These are phyloP conservation scores for Xerocomellus intermedius DNA, from an alignment of 768 basidiomycete species.

Conservation along the genomic window DNA sequence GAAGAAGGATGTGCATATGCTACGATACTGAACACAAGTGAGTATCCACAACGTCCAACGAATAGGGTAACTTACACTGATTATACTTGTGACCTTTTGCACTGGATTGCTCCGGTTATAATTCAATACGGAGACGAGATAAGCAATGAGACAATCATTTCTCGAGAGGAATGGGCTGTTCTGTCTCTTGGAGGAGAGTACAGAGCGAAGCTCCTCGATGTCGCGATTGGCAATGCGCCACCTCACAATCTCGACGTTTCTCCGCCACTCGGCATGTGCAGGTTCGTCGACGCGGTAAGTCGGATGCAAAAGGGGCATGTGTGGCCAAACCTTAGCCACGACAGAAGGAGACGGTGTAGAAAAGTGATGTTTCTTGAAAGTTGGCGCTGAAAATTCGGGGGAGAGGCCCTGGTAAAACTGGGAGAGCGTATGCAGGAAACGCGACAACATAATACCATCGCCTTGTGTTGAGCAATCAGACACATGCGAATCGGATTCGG, in stretches of 20 bases:
- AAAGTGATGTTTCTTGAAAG: conserved; percentile 20
- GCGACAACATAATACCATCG: conserved; percentile 21
- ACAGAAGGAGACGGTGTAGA: conserved; percentile 6
- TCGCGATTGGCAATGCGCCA: conserved; percentile 5
- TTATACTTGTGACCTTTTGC: conserved; percentile 20
- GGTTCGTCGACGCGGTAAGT: conserved; percentile 11
- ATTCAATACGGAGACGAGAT: conserved; percentile 24
- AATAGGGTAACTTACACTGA: conserved; percentile 19
- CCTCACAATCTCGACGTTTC: not conserved
- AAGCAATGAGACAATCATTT: conserved; percentile 33
- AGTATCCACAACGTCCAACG: not conserved
- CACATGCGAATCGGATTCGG: too few species aligned
- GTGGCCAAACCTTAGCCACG: conserved; percentile 10
- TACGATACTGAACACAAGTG: conserved; percentile 15
- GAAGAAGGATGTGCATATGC: conserved; percentile 8
- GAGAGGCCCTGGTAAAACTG: conserved; percentile 22
- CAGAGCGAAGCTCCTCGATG: conserved; percentile 7
- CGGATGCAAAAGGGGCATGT: conserved; percentile 13
- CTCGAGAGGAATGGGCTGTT: conserved; percentile 5
- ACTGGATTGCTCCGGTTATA: conserved; percentile 4
- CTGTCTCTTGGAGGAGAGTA: not conserved
- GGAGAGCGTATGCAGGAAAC: conserved; percentile 28
- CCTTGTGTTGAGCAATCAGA: conserved; percentile 14
- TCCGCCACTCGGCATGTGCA: not conserved
- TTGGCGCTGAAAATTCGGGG: conserved; percentile 5